A percentile compares a stretch with the other conserved stretches of the same genome.
Evolutionary conservation across 805 yeast genomes (phyloP).

Genomic region (Saccharomycopsis malanga): DNA sequence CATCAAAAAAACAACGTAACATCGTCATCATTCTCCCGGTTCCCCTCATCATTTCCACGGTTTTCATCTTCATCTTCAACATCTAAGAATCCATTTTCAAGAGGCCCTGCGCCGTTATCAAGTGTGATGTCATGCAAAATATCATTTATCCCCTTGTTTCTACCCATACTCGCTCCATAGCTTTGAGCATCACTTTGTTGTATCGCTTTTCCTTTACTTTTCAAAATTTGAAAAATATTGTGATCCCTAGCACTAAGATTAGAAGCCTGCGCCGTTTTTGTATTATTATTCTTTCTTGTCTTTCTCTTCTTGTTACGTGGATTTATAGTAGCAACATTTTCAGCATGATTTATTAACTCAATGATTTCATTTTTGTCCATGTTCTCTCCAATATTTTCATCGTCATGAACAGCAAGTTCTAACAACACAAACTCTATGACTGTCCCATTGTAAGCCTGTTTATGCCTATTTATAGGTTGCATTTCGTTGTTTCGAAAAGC

Average conservation of each 20-base stretch:
- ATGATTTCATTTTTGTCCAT: slow-evolving; percentile 13
- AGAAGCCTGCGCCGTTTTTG: not conserved
- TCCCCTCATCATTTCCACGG: not conserved
- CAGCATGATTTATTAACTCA: slow-evolving; percentile 17
- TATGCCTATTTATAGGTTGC: not conserved
- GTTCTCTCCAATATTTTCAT: slow-evolving; percentile 10
- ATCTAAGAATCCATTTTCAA: not conserved
- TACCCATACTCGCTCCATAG: slow-evolving; percentile 10
- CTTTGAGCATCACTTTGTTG: slow-evolving; percentile 22
- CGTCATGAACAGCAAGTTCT: slow-evolving; percentile 19
- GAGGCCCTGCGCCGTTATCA: not conserved
- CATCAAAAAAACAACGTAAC: not conserved
- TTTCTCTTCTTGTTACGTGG: slow-evolving; percentile 4
- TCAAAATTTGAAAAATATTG: slow-evolving; percentile 9
- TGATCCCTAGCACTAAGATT: not conserved
- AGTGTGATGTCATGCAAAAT: slow-evolving; percentile 24
- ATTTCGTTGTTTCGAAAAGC: not conserved
- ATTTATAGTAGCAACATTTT: slow-evolving; percentile 7
- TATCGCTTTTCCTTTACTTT: slow-evolving; percentile 22
- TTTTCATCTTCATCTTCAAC: slow-evolving; percentile 1
- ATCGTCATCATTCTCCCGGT: not conserved
- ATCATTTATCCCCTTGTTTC: slow-evolving; percentile 25
- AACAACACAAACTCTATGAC: slow-evolving; percentile 18
- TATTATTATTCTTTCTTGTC: not conserved
- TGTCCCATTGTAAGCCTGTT: slow-evolving; percentile 14